Evolutionary conservation across 140 eudicot genomes (phyloP), one percentile per base, ranked within the genome.

Genomic region (Flaveria floridana): DNA sequence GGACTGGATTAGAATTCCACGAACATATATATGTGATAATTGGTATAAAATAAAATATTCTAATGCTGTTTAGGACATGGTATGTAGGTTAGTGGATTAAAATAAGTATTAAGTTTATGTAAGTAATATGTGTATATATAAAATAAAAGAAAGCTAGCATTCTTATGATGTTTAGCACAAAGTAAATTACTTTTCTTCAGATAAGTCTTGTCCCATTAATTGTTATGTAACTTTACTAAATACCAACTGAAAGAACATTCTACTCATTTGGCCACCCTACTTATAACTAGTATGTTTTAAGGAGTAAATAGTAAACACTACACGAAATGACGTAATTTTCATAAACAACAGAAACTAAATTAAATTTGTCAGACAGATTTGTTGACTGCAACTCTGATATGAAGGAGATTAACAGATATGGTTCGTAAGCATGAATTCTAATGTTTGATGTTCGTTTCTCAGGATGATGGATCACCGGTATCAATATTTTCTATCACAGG

Each of bases 401-500:
- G 71, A 20, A 65, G 51, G 71, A 42, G 53, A 65, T 6, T 41
- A 16, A 4, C 16, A 39, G 53, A 66, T 66, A 41, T 66, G 71
- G 71, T 16, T 39, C 16, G 18, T 66, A 44, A 42, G 18, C 56
- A 67, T 19, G 72, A 14, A 67, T 42, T 19, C 30, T 39, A 10
- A 67, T 67, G 34, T 67, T 10, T 20, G 72, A 18, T 67, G 11
- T 67, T 16, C 10, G 48, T 66, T 76, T 67, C 41, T 81, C 89
- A 92, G 96, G 98, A 92, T 37, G 96, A 92, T 12, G 98, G 98
- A 70, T 84, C 98, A 66, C 91, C 91, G 19, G 98, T 92, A 70
- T 92, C 98, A 53, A 83, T 92, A 78, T 92, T 92, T 84, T 87
- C 98, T 78, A 92, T 92, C 68, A 83, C 95, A 52, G 96, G 98